Evolutionary conservation across 495 filamentous ascomycete genomes (phyloP).

Genomic region (Baudoinia panamericana): DNA sequence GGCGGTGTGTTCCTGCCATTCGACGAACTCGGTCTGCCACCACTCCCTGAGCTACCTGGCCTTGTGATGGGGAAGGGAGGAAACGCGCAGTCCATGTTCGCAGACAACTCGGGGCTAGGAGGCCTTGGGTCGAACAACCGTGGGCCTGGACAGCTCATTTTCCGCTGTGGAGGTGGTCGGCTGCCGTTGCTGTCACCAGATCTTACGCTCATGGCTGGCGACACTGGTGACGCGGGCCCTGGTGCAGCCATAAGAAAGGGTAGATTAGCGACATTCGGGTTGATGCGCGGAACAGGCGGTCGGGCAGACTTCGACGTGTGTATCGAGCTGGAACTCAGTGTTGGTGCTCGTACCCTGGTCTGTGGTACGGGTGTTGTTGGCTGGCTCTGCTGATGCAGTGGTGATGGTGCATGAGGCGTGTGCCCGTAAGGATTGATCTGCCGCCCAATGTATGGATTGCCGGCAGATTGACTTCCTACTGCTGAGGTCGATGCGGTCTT

Average conservation of each 20-base stretch:
- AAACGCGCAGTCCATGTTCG: slow-evolving; percentile 48
- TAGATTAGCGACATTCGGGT: slow-evolving; percentile 44
- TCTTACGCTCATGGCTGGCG: slow-evolving; percentile 20
- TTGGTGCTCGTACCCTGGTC: slow-evolving; percentile 8
- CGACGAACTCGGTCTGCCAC: slow-evolving; percentile 31
- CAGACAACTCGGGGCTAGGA: slow-evolving; percentile 27
- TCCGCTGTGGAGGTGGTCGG: slow-evolving; percentile 35
- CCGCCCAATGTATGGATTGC: slow-evolving; percentile 13
- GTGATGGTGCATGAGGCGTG: slow-evolving; percentile 6
- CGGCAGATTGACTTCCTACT: no score
- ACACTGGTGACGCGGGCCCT: slow-evolving; percentile 20
- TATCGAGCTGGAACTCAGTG: slow-evolving; percentile 9
- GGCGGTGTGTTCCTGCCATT: slow-evolving; percentile 18
- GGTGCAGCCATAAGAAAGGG: slow-evolving; percentile 19
- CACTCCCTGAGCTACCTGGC: slow-evolving; percentile 20
- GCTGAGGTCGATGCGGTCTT: slow-evolving; percentile 13
- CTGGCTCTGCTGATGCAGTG: slow-evolving; percentile 9
- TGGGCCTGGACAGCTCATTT: slow-evolving; percentile 36
- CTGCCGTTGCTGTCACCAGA: slow-evolving; percentile 45
- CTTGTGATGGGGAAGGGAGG: slow-evolving; percentile 44
- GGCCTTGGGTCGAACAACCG: slow-evolving; percentile 28
- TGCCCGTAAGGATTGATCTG: slow-evolving; percentile 18
- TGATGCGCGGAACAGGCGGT: slow-evolving; percentile 40
- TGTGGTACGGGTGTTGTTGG: neutral
- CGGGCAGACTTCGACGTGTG: slow-evolving; percentile 16